Evolutionary conservation across 2,329 filamentous ascomycete species (phyloP), one percentile per base, ranked within the genome.

Genomic region (Claviceps maximensis): DNA sequence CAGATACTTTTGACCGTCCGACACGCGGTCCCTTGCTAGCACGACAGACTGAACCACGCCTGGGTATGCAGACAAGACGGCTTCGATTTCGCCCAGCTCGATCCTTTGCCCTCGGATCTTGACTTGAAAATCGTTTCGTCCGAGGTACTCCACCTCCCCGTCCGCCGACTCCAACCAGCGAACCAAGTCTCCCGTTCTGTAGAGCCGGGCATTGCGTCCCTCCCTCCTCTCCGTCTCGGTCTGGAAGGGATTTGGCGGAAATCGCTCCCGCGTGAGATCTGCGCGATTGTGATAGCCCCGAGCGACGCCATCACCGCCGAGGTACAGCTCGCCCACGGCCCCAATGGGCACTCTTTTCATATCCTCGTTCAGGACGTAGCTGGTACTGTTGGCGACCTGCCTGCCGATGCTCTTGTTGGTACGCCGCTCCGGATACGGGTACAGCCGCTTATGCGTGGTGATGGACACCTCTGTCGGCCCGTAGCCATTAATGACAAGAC

Each of bases 401-500:
- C 33, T 23, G 9, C 49, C 49, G 19, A 51, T 19, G 29, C 40
- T 51, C 49, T 36, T 51, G 21, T 51, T 29, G 2, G 40, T 19
- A 9, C 17, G 49, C 21, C 41, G 23, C 49, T 51, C 19, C 15
- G 41, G 44, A 12, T 23, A 25, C 41, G 41, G n/a, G 47, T 51
- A 33, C 29, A 51, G 17, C 13, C 23, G 12, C 44, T 41, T 41
- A n/a, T 41, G 40, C n/a, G 40, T 41, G n/a, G 40, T 41, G 17
- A 41, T 55, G 31, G 51, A 53, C 17, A 53, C 52, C 40, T 55
- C 54, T 5, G 54, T 55, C 29, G 54, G 54, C 3, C 54, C 54
- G 42, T 55, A 55, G 45, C 54, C 54, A 42, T 56, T 56, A 44
- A 56, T 52, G 40, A 56, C 38, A 7, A 55, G 51, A 5, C 53